These are phyloP conservation scores for Hepatocystis sp. DNA, from an alignment of 169 alveolate genomes.

Conservation along the genomic window DNA sequence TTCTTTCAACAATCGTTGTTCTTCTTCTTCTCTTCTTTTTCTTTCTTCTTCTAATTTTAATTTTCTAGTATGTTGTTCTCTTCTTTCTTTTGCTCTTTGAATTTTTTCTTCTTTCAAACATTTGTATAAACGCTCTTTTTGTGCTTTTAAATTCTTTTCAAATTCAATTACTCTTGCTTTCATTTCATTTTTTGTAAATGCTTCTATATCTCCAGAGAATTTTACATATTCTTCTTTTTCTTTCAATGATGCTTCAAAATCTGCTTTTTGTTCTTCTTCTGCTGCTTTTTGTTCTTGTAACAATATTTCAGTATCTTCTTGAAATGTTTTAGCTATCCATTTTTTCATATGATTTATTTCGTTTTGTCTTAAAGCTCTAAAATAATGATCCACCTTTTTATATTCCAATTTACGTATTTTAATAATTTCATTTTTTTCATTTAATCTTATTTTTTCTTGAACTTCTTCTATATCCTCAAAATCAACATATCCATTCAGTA, in stretches of 20 bases:
- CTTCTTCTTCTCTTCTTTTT: constrained; percentile 86
- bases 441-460: constrained; percentile 85
- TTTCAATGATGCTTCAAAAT: constrained; percentile 79
- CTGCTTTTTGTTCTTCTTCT: constrained; percentile 82
- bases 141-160: constrained; percentile 77
- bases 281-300: constrained; percentile 82
- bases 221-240: constrained; percentile 79
- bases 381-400: constrained; percentile 89
- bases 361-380: constrained; percentile 89
- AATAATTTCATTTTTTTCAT: constrained; percentile 89
- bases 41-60: constrained; percentile 84
- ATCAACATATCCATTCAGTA: constrained; percentile 89
- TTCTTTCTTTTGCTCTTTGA: constrained; percentile 86
- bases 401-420: constrained; percentile 87
- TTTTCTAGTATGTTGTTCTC: constrained; percentile 80
- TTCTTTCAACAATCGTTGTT: constrained; percentile 81
- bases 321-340: constrained; percentile 80
- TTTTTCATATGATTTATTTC: constrained; percentile 83
- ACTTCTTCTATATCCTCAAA: constrained; percentile 92
- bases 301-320: constrained; percentile 80
- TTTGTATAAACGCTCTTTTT: constrained; percentile 46
- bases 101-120: constrained; percentile 81
- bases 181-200: constrained; percentile 77
- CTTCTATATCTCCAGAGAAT: constrained; percentile 79
- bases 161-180: constrained; percentile 76